Conservation (phyloP, 257 asterid genomes). For the Thymus mandschuricus region DNA sequence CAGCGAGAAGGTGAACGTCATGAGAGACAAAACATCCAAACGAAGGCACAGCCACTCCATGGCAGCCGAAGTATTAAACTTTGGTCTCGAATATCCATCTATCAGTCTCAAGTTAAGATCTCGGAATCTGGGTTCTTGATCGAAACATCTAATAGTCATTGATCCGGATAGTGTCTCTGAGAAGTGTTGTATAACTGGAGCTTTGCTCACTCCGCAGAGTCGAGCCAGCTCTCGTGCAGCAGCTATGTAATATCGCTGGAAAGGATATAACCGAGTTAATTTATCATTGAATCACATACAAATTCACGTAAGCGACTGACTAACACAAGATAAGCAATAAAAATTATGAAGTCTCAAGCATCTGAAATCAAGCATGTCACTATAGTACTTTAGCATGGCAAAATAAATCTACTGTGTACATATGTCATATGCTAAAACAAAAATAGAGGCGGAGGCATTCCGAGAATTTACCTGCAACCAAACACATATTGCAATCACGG, state of each 20-base stretch:
- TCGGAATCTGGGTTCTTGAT: conserved; percentile 71
- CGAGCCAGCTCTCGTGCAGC: conserved; percentile 90
- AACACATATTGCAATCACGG: conserved; percentile 65
- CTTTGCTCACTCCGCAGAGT: conserved; percentile 79
- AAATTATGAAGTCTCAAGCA: neutral
- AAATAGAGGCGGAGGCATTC: neutral
- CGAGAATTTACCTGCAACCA: conserved; percentile 68
- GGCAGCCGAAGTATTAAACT: conserved; percentile 71
- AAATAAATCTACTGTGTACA: neutral
- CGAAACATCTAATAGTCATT: conserved; percentile 79
- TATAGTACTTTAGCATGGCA: neutral
- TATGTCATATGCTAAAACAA: too few species aligned
- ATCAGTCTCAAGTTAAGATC: conserved; percentile 70
- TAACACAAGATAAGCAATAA: neutral
- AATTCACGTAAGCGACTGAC: neutral
- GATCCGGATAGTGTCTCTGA: conserved; percentile 92
- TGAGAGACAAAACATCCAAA: conserved; percentile 67
- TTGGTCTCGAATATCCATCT: conserved; percentile 83
- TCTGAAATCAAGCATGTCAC: neutral
- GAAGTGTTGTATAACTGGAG: conserved; percentile 90
- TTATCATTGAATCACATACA: neutral
- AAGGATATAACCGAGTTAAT: conserved; percentile 1
- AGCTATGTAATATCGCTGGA: conserved; percentile 79
- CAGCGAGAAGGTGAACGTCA: conserved; percentile 69
- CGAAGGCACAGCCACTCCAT: conserved; percentile 97